Evolutionary conservation across 2,329 filamentous ascomycete genomes (phyloP).

Genomic region (Capronia epimyces): DNA sequence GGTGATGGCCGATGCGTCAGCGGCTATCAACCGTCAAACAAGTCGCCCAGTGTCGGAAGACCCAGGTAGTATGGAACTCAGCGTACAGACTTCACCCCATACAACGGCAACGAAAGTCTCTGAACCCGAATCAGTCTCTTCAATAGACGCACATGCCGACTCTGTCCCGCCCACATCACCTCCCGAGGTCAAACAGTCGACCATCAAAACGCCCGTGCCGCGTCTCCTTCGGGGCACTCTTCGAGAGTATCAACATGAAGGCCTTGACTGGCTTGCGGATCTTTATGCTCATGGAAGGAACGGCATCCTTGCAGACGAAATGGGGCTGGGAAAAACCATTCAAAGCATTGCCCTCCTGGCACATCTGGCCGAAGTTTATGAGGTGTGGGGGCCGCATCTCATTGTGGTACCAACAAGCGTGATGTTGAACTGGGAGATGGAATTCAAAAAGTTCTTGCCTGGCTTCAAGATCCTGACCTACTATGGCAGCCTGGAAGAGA

Average conservation of each 20-base stretch:
- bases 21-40: conserved; percentile 1
- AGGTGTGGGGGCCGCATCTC: conserved; percentile 92
- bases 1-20: conserved; percentile 6
- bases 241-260: conserved; percentile 92
- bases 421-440: conserved; percentile 99
- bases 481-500: conserved; percentile 89
- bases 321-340: conserved; percentile 97
- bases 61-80: conserved; percentile 25
- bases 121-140: conserved; percentile 42
- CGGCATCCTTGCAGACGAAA: conserved; percentile 94
- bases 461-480: conserved; percentile 98
- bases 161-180: conserved; percentile 16
- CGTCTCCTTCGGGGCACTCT: conserved; percentile 80
- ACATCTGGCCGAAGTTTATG: conserved; percentile 81
- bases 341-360: conserved; percentile 93
- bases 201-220: conserved; percentile 44
- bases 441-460: conserved; percentile 97
- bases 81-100: conserved; percentile 41
- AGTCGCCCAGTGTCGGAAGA: conserved; percentile 8
- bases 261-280: conserved; percentile 93
- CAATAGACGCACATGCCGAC: conserved; percentile 36
- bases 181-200: conserved; percentile 21
- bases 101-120: conserved; percentile 43
- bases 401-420: conserved; percentile 97
- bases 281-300: conserved; percentile 90